Conservation (phyloP, 2,329 filamentous ascomycete genomes). For the Plenodomus biglobosus region DNA sequence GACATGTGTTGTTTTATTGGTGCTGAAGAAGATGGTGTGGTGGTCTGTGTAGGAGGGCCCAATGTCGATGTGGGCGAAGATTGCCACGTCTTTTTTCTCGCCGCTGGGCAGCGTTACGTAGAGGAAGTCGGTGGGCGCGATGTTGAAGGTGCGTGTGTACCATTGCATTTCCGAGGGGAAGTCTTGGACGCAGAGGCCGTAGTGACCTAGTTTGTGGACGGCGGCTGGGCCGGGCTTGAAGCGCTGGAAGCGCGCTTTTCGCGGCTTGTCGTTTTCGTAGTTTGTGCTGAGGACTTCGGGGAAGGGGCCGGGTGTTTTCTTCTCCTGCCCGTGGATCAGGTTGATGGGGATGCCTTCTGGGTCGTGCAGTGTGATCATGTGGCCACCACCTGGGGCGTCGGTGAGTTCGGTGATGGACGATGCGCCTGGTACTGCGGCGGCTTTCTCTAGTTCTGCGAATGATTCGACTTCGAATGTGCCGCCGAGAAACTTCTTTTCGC, state of each 20-base stretch:
- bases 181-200: conserved; percentile 46
- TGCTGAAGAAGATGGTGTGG: conserved; percentile 57
- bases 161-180: conserved; percentile 45
- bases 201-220: conserved; percentile 55
- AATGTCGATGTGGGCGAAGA: conserved; percentile 59
- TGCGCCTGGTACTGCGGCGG: conserved; percentile 51
- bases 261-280: conserved; percentile 47
- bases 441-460: conserved; percentile 56
- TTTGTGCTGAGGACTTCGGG: conserved; percentile 55
- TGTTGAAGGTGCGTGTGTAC: conserved; percentile 53
- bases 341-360: conserved; percentile 61
- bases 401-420: conserved; percentile 52
- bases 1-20: conserved; percentile 52
- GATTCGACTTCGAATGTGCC: conserved; percentile 61
- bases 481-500: conserved; percentile 58
- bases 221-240: conserved; percentile 55
- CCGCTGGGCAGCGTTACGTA: conserved; percentile 30
- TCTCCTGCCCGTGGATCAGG: conserved; percentile 58
- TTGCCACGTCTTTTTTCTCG: conserved; percentile 44
- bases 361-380: conserved; percentile 49
- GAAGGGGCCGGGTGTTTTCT: conserved; percentile 46
- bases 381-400: conserved; percentile 58
- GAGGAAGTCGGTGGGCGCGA: conserved; percentile 51
- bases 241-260: conserved; percentile 54
- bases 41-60: conserved; percentile 56